Evolutionary conservation across 225 moss, liverwort and hornwort species (phyloP).

Genomic region (Physcomitrium patens): DNA sequence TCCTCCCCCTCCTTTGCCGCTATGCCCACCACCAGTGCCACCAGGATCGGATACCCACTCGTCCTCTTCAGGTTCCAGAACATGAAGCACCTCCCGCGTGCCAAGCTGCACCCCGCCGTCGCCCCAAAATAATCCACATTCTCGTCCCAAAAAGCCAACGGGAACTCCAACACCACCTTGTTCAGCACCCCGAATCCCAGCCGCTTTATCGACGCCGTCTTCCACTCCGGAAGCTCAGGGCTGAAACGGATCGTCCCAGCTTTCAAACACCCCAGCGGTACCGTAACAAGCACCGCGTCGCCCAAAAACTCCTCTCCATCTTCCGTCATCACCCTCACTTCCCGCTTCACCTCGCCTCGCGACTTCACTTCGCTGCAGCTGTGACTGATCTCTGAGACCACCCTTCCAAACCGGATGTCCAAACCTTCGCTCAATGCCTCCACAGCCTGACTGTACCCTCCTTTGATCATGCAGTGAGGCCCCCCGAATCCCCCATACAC

Average conservation of each 20-base stretch:
- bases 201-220: conserved; percentile 57
- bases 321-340: conserved; percentile 51
- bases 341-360: conserved; percentile 41
- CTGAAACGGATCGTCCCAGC: conserved; percentile 49
- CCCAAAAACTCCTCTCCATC: conserved; percentile 55
- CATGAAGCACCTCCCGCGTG: conserved; percentile 67
- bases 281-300: conserved; percentile 59
- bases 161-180: conserved; percentile 69
- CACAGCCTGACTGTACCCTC: conserved; percentile 62
- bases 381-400: conserved; percentile 49
- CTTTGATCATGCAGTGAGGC: conserved; percentile 72
- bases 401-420: conserved; percentile 54
- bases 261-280: conserved; percentile 70
- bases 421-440: conserved; percentile 61
- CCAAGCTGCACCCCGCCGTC: conserved; percentile 54
- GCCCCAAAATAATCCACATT: conserved; percentile 71
- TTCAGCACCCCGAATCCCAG: conserved; percentile 66
- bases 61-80: conserved; percentile 69
- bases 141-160: conserved; percentile 65
- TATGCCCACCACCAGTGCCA: conserved; percentile 65
- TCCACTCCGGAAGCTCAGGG: conserved; percentile 66
- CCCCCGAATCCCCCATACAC: conserved; percentile 72
- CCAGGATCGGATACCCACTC: conserved; percentile 60
- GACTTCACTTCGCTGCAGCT: conserved; percentile 42
- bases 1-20: conserved; percentile 51